Conservation (phyloP, 768 basidiomycete species). For the Boletus vinaceobasis region DNA sequence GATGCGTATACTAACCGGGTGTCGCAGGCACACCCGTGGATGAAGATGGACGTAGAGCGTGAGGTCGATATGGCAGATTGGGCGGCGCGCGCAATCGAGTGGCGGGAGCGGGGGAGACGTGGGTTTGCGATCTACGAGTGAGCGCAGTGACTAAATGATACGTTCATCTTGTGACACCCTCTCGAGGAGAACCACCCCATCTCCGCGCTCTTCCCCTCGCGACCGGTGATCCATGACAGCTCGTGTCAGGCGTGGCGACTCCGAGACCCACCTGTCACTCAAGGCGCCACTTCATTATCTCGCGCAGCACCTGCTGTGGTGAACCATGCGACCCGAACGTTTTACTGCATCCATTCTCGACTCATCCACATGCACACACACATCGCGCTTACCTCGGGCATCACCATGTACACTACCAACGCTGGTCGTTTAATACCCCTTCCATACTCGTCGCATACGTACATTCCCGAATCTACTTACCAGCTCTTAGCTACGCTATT, state of each 20-base stretch:
- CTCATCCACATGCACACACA: background rate
- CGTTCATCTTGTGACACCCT: conserved; percentile 8
- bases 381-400: background rate
- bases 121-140: conserved; percentile 21
- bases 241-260: background rate
- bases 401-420: conserved; percentile 15
- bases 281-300: background rate
- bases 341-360: background rate
- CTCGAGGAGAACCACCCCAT: conserved; percentile 18
- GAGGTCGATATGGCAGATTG: conserved; percentile 84
- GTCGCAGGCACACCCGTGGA: conserved; percentile 71
- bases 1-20: background rate
- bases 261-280: conserved; percentile 1
- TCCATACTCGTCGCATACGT: conserved; percentile 9
- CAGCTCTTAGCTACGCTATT: conserved; percentile 6
- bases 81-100: conserved; percentile 57
- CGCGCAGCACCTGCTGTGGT: background rate
- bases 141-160: conserved; percentile 9
- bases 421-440: conserved; percentile 31
- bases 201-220: conserved; percentile 22
- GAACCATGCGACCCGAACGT: background rate
- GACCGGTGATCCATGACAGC: conserved; percentile 17
- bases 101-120: conserved; percentile 30
- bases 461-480: conserved; percentile 16
- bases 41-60: conserved; percentile 53